Evolutionary conservation across 2,329 filamentous ascomycete genomes (phyloP).

Genomic region (Magnaporthales sp.): DNA sequence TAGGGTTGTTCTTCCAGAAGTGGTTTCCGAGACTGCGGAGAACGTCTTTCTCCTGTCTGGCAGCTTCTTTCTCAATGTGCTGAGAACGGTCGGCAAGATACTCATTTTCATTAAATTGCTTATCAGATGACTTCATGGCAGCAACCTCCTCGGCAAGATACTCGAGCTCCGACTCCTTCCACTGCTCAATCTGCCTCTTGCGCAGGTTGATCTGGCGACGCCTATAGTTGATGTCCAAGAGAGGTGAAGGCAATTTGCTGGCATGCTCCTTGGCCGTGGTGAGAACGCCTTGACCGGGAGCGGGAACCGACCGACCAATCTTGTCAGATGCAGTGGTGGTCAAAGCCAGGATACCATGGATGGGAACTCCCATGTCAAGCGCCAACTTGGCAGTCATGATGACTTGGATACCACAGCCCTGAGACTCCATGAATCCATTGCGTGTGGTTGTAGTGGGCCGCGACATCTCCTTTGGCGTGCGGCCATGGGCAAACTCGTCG

Average conservation of each 20-base stretch:
- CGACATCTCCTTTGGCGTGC: constrained; percentile 96
- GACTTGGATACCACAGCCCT: constrained; percentile 95
- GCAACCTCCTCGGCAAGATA: constrained; percentile 88
- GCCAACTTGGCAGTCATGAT: constrained; percentile 97
- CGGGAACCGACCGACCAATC: constrained; percentile 94
- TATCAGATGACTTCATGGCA: constrained; percentile 75
- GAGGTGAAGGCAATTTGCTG: constrained; percentile 87
- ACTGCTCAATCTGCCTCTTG: constrained; percentile 88
- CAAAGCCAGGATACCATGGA: constrained; percentile 87
- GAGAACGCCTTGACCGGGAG: constrained; percentile 92
- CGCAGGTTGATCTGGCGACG: constrained; percentile 90
- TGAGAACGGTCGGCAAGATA: constrained; percentile 77
- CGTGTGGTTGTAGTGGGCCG: constrained; percentile 92
- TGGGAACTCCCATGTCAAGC: constrained; percentile 96
- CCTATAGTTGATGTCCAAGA: constrained; percentile 96
- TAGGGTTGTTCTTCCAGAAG: constrained; percentile 95
- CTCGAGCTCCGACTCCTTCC: constrained; percentile 91
- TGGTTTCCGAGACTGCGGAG: constrained; percentile 90
- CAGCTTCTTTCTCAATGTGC: constrained; percentile 83
- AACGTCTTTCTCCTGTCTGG: constrained; percentile 86
- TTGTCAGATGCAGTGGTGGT: constrained; percentile 97
- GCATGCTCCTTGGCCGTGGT: constrained; percentile 88
- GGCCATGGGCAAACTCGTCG: constrained; percentile 90
- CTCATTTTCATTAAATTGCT: constrained; percentile 69
- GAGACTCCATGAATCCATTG: constrained; percentile 98